A percentile compares a stretch with the other conserved stretches of the same genome.
Evolutionary conservation across 2,329 filamentous ascomycete species (phyloP).

Genomic region (Orbilia javanica): DNA sequence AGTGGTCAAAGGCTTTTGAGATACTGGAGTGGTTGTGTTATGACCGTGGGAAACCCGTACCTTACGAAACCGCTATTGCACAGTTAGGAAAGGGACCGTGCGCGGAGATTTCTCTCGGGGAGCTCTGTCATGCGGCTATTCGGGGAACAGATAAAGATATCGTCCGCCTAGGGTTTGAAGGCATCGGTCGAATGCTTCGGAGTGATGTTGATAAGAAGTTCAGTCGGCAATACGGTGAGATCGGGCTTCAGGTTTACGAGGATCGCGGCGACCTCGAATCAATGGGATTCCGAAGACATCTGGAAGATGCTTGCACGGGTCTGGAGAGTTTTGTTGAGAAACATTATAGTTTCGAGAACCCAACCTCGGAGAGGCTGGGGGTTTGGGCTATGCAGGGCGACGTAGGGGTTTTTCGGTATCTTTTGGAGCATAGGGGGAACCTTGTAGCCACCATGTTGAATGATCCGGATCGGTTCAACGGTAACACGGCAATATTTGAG

Average conservation of each 20-base stretch:
- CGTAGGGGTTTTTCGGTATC: background rate
- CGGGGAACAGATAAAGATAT: background rate
- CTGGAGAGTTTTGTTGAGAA: background rate
- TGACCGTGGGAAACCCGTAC: background rate
- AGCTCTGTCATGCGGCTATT: background rate
- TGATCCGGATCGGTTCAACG: background rate
- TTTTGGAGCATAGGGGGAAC: background rate
- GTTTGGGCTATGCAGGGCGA: background rate
- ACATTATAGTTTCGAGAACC: background rate
- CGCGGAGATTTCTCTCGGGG: background rate
- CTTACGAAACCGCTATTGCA: background rate
- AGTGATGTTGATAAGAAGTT: background rate
- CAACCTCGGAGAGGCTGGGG: background rate
- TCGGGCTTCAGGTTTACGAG: background rate
- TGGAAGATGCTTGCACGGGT: background rate
- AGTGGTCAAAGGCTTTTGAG: background rate
- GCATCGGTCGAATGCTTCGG: background rate
- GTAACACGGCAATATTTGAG: background rate
- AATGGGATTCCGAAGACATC: background rate
- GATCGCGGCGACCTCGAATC: background rate
- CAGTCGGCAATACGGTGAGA: background rate
- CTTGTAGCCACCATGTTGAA: background rate
- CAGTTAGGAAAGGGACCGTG: background rate
- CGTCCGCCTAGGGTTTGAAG: background rate
- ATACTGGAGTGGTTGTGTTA: slow-evolving; percentile 1